These are phyloP conservation scores for Xylaria castorea DNA, from an alignment of 495 filamentous ascomycete genomes.

Conservation along the genomic window DNA sequence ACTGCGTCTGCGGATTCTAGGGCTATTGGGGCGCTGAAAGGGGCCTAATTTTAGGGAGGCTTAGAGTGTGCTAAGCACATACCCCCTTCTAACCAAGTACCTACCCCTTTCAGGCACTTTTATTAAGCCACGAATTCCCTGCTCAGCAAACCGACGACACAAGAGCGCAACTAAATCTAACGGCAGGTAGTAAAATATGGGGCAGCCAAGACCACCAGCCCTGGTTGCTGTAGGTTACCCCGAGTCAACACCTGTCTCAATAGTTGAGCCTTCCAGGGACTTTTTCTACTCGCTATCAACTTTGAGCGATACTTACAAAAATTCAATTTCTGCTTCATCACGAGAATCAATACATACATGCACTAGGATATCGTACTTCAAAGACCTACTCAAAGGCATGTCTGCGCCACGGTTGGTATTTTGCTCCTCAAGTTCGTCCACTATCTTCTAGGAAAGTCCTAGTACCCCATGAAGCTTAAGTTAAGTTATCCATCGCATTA, in stretches of 20 bases:
- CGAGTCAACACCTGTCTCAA: conserved; percentile 5
- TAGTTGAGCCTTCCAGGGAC: background rate
- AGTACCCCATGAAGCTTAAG: conserved; percentile 5
- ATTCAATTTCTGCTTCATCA: background rate
- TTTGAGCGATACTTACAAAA: background rate
- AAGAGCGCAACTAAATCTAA: background rate
- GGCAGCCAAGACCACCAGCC: conserved; percentile 18
- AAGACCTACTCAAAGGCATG: background rate
- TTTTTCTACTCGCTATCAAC: background rate
- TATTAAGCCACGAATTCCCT: conserved; percentile 17
- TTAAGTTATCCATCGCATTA: conserved; percentile 2
- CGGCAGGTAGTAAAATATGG: background rate
- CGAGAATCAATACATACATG: background rate
- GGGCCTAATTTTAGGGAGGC: conserved; percentile 19
- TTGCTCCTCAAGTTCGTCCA: background rate
- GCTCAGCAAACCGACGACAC: background rate
- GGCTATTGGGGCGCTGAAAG: conserved; percentile 23
- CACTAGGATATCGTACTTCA: too few relatives aligned
- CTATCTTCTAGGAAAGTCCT: too few relatives aligned
- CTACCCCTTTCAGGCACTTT: conserved; percentile 23
- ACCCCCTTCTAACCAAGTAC: background rate
- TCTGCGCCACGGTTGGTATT: background rate
- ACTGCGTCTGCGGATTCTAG: conserved; percentile 13
- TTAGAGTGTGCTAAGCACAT: conserved; percentile 14
- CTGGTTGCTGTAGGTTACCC: conserved; percentile 21